These are phyloP conservation scores for Paspalum notatum DNA, from an alignment of 176 grass and related monocot species.

Conservation along the genomic window DNA sequence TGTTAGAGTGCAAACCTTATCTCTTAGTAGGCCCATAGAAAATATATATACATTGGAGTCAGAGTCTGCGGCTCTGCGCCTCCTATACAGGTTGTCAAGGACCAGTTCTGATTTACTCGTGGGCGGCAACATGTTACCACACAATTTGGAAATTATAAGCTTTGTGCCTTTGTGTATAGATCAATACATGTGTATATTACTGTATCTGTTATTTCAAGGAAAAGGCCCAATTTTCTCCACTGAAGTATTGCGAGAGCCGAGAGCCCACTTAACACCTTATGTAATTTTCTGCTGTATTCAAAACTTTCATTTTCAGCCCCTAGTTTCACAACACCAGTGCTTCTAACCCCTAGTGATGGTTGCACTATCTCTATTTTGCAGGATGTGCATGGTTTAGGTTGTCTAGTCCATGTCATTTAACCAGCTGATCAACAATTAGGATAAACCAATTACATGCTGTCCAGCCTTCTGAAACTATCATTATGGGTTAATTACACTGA, in stretches of 20 bases:
- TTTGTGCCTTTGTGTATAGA: neutral
- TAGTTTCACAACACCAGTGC: neutral
- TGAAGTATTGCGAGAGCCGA: neutral
- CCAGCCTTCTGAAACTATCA: neutral
- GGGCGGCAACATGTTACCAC: neutral
- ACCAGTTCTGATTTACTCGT: neutral
- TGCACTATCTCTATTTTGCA: neutral
- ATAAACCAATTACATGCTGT: neutral
- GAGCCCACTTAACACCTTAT: neutral
- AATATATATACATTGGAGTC: neutral
- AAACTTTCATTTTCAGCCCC: conserved; percentile 2
- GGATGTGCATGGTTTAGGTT: neutral
- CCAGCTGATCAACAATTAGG: neutral
- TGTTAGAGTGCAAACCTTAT: neutral
- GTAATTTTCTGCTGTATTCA: neutral
- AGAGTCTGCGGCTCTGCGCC: neutral
- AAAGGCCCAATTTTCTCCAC: neutral
- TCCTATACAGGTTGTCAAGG: neutral
- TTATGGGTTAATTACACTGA: neutral
- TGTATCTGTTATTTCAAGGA: neutral
- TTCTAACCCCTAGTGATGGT: neutral
- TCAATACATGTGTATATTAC: neutral
- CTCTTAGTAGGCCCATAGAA: neutral
- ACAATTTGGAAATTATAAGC: neutral
- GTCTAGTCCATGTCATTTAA: neutral